These are phyloP conservation scores for Fusarium tupiense DNA, from an alignment of 2,329 filamentous ascomycete genomes.

Conservation along the genomic window DNA sequence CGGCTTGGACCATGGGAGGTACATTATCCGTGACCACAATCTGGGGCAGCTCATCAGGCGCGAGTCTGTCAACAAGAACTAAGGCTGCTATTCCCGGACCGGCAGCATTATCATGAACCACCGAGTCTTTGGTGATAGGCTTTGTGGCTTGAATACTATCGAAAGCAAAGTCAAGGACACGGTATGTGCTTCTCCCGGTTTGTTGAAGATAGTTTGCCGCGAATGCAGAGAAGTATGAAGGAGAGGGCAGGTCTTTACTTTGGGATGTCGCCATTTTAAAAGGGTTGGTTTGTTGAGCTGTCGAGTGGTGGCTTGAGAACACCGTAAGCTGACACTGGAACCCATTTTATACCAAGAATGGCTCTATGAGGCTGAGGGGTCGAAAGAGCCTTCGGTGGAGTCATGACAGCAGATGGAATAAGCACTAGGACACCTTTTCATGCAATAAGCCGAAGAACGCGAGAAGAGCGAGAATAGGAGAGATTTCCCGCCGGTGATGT, in stretches of 20 bases:
- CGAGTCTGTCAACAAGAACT: slow-evolving; percentile 31
- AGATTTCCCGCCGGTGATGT: too few relatives aligned
- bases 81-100: slow-evolving; percentile 46
- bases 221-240: slow-evolving; percentile 41
- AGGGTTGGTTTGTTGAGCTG: not conserved
- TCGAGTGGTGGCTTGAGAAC: not conserved
- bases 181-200: slow-evolving; percentile 44
- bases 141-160: slow-evolving; percentile 24
- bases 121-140: slow-evolving; percentile 37
- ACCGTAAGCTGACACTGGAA: not conserved
- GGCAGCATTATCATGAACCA: slow-evolving; percentile 48
- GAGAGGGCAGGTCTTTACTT: slow-evolving; percentile 20
- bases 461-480: not conserved
- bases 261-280: slow-evolving; percentile 15
- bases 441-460: not conserved
- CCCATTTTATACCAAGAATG: not conserved
- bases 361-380: not conserved
- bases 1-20: slow-evolving; percentile 27
- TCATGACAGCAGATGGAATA: not conserved
- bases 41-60: not conserved
- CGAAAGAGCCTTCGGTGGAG: not conserved
- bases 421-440: not conserved
- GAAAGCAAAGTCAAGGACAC: slow-evolving; percentile 31
- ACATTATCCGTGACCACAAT: slow-evolving; percentile 35
- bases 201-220: slow-evolving; percentile 41